A percentile compares a stretch with the other conserved stretches of the same genome.
Conservation (phyloP, 768 basidiomycete genomes). For the Mycena filopes region DNA sequence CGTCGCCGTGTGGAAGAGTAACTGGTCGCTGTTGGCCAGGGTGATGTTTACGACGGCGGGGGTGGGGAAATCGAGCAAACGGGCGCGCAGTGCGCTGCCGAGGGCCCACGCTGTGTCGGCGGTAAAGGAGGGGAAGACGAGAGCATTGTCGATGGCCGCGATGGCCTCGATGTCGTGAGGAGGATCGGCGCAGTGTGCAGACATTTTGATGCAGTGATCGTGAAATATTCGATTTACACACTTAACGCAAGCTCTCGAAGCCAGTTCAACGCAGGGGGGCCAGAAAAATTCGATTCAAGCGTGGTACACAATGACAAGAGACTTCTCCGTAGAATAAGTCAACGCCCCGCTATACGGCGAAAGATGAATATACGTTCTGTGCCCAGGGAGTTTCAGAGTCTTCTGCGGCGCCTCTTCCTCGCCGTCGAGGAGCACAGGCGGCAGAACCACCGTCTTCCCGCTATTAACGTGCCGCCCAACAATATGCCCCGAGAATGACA, state of each 20-base stretch:
- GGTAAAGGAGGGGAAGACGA: slow-evolving; percentile 41
- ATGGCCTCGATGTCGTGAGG: slow-evolving; percentile 34
- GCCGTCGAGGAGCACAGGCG: too few relatives aligned
- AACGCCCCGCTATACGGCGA: neutral
- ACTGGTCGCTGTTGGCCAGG: slow-evolving; percentile 41
- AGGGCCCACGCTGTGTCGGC: slow-evolving; percentile 46
- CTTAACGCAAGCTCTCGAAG: too few relatives aligned
- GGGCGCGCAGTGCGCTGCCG: slow-evolving; percentile 40
- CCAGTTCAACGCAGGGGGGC: too few relatives aligned
- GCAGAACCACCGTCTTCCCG: too few relatives aligned
- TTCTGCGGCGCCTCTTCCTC: too few relatives aligned
- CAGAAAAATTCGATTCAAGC: neutral
- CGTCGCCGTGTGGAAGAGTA: slow-evolving; percentile 44
- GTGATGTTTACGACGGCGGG: slow-evolving; percentile 43
- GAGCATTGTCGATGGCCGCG: slow-evolving; percentile 38
- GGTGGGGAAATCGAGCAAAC: slow-evolving; percentile 32
- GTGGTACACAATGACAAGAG: slow-evolving; percentile 2
- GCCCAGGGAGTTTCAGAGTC: neutral
- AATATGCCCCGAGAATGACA: too few relatives aligned
- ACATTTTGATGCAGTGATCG: too few relatives aligned
- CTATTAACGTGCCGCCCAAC: too few relatives aligned
- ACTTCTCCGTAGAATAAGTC: neutral
- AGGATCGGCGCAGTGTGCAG: slow-evolving; percentile 13
- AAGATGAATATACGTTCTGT: neutral
- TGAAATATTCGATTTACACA: too few relatives aligned